Base-by-base conservation (phyloP, 371 early-diverging fungal species). In the Syncephalastrum sp. region DNA sequence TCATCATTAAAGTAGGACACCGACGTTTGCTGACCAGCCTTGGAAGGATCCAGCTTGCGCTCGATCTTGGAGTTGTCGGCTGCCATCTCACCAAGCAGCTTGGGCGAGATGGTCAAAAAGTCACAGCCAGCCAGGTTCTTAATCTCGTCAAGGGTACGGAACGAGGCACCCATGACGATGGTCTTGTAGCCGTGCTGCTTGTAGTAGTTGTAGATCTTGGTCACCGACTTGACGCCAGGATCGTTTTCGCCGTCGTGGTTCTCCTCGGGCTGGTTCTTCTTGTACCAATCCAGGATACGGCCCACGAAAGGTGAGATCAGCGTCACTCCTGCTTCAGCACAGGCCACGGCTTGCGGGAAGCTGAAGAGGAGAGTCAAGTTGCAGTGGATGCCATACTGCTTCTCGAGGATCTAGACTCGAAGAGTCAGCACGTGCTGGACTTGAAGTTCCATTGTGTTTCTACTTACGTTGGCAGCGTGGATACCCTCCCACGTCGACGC, bases 401-500 rank as follows among this genome's bases (percentile, higher is more conserved):
- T 81, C 75, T 98, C 99, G 47, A 98, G 89, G 56, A 21, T 25
- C 57, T 57, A 50, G 5, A n/a, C 16, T 1, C 42, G 14, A 21
- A 5, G n/a, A 2, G 25, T 50, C 33, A n/a, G 17, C 13, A 23
- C 19, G 2, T 21, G 10, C 13, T 43, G 15, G 13, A 5, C 42
- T 21, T 21, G 21, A 1, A 21, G 21, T 21, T 21, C 21, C 21
- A 21, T 21, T 27, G 21, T 2, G 10, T 41, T 3, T 6, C 17
- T 15, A 19, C 58, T 51, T 54, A 85, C 83, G 67, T 88, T 82
- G 61, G 98, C 99, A 57, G 99, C 99, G 77, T 96, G 93, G 73
- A 98, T 98, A 70, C 99, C 92, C 75, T 97, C 98, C 95, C 95
- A 98, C 62, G 98, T 98, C 59, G 96, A 93, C 33, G 99, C 98